Base-by-base conservation (phyloP, 306 rosid species). In the Cercis canadensis region DNA sequence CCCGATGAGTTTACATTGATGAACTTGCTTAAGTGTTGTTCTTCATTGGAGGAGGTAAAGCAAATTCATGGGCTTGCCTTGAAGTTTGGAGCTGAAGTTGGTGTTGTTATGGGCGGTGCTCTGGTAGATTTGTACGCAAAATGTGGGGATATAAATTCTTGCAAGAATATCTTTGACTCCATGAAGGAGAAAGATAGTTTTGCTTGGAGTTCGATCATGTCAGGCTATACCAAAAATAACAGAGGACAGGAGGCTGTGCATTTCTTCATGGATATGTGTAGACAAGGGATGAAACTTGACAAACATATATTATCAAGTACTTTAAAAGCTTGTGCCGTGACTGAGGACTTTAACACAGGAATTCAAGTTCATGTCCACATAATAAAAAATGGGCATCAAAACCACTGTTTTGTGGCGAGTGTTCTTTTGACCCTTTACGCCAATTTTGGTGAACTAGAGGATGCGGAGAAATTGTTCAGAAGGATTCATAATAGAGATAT, bases 151-250 rank as follows among this genome's bases (percentile, higher is more conserved):
- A 47, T 76, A 19, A 24, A 64, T 68, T 85, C 86, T 63, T 70
- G 80, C 50, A 57, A 72, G 75, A 75, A 69, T 51, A 45, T 78
- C 37, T 81, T 81, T 62, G 80, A 82, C 18, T 81, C 69, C 36
- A 85, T 85, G 76, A 84, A 79, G 78, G 79, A 73, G 54, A 78
- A 81, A 69, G 86, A 85, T 62, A 78, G 16, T 46, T 85, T 81
- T 69, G 76, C 81, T 57, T 82, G 86, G 84, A 72, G 84, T 76
- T 75, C 86, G 1, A 85, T 85, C 29, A 81, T 85, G 50, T 75
- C 89, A 4, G 89, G 84, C 59, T 75, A 68, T 47, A 56, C 81
- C 60, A 65, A 62, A 63, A 85, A 81, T 53, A 59, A 52, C 41
- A 79, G 64, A 75, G 89, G 84, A 11, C 68, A 65, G 65, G 89